Evolutionary conservation across 2,329 filamentous ascomycete genomes (phyloP).

Genomic region (Sporothrix protearum): DNA sequence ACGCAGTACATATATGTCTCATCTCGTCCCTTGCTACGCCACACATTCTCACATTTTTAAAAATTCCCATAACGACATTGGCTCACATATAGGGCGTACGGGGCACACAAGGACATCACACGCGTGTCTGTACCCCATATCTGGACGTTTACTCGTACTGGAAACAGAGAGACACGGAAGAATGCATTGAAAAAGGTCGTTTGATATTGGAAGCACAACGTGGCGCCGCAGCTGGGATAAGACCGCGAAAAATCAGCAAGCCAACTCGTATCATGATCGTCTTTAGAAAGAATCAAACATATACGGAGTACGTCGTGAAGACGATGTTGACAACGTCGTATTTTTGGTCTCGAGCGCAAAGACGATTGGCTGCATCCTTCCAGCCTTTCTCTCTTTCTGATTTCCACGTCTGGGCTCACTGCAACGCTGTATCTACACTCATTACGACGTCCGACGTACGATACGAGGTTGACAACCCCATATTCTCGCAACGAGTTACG

Average conservation of each 20-base stretch:
- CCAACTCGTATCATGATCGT: background rate
- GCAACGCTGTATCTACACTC: background rate
- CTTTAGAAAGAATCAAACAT: background rate
- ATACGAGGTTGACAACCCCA: no score
- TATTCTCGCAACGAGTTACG: background rate
- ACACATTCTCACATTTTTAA: background rate
- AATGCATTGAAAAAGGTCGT: background rate
- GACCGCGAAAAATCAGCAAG: background rate
- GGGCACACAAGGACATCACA: background rate
- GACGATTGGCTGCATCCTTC: background rate
- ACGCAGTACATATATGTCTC: no score
- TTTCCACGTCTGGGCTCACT: background rate
- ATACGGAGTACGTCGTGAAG: no score
- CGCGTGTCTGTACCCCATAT: background rate
- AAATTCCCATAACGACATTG: background rate
- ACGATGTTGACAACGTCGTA: background rate
- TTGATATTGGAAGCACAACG: background rate
- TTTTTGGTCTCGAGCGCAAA: no score
- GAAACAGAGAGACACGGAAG: background rate
- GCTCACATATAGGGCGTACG: background rate
- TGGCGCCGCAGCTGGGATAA: constrained; percentile 7
- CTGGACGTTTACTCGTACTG: background rate
- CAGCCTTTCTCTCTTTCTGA: constrained; percentile 1
- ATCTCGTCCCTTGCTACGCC: background rate
- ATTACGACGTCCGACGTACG: no score